A percentile compares a stretch with the other conserved stretches of the same genome.
Evolutionary conservation across 495 filamentous ascomycete genomes (phyloP).

Genomic region (Pseudotulostoma volvatum): DNA sequence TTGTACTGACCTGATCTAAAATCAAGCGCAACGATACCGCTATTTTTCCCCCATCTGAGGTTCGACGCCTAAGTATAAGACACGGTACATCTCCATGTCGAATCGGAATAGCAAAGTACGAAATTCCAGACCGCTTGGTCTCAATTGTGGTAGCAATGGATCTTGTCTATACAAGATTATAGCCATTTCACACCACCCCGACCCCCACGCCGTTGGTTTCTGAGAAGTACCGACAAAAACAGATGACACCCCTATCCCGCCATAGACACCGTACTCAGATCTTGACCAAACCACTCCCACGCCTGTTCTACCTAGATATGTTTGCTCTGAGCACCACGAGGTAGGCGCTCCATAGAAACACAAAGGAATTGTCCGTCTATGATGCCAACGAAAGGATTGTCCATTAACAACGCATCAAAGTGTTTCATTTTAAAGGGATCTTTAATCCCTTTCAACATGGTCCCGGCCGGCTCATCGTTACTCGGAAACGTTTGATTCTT

Average conservation of each 20-base stretch:
- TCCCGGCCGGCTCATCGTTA: neutral
- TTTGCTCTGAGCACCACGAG: neutral
- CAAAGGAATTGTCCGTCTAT: neutral
- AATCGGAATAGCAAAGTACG: no score
- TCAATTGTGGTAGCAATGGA: no score
- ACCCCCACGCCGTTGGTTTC: neutral
- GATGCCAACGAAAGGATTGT: neutral
- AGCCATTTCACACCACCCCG: no score
- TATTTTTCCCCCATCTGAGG: no score
- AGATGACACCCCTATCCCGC: slow-evolving; percentile 1
- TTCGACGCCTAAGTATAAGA: no score
- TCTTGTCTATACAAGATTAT: no score
- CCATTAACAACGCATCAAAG: neutral
- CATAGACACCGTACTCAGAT: neutral
- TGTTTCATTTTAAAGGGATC: neutral
- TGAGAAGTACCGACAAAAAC: neutral
- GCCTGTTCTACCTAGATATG: neutral
- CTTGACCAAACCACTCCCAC: slow-evolving; percentile 1
- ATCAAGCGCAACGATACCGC: no score
- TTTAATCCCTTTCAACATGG: neutral
- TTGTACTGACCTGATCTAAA: no score
- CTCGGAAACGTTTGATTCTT: slow-evolving; percentile 2
- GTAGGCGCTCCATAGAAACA: neutral
- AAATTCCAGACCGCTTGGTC: no score
- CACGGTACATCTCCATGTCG: no score